Base-by-base conservation (phyloP, 257 asterid genomes). In the Leonotis leonurus region DNA sequence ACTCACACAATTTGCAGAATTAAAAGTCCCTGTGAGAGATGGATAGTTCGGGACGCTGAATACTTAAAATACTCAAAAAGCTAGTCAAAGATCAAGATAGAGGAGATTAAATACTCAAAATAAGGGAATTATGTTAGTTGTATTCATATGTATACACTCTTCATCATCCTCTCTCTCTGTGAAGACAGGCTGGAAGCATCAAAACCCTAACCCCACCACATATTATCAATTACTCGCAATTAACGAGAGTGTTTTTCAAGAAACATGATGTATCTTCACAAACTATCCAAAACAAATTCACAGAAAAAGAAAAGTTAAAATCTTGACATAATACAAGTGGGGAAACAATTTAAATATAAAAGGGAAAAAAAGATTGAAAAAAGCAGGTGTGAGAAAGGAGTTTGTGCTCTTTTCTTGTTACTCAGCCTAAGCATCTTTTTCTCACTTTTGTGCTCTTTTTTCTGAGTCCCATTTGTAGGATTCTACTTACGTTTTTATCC, bases 141-240 rank as follows among this genome's bases (percentile, higher is more conserved):
- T n/a, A n/a, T n/a, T n/a, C n/a, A n/a, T n/a, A n/a, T n/a, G n/a
- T n/a, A n/a, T n/a, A n/a, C n/a, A n/a, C n/a, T n/a, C n/a, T n/a
- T n/a, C n/a, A n/a, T n/a, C n/a, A n/a, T n/a, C n/a, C 65, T 56
- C 52, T 62, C 75, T 68, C 39, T 35, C 64, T 66, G 70, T 54
- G 62, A 70, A 68, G 80, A 81, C 94, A 80, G 86, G 83, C 83
- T 83, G 95, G 82, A 79, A 74, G 81, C 77, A 79, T 70, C 80
- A 82, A 77, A 81, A 69, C 78, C 74, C 65, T 64, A 77, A 72
- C 85, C 87, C 87, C 89, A 77, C 85, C 73, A 52, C 70, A 80
- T 75, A 77, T 77, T 74, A 79, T 74, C 83, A 75, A 62, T 61
- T 53, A 13, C 57, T 65, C 45, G 33, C 46, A 50, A 81, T 81